Evolutionary conservation across 805 yeast genomes (phyloP).

Genomic region (Yarrowia yakushimensis): DNA sequence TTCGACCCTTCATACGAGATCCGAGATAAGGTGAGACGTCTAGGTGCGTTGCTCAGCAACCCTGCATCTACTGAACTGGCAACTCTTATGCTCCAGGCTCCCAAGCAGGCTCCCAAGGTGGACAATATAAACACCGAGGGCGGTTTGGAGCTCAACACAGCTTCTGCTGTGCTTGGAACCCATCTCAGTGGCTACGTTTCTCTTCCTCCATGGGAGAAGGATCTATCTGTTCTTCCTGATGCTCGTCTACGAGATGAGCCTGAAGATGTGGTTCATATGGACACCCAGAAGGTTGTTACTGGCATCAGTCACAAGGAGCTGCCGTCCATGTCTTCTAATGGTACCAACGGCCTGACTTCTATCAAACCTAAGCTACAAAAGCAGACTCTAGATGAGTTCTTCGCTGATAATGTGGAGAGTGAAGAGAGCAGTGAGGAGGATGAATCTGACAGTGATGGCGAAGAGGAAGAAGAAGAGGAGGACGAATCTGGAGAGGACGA

Average conservation of each 20-base stretch:
- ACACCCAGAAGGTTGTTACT: constrained; percentile 28
- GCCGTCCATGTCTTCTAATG: constrained; percentile 28
- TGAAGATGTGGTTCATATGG: constrained; percentile 39
- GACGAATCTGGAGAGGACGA: constrained; percentile 37
- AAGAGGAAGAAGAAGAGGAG: constrained; percentile 33
- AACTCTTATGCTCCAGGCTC: constrained; percentile 66
- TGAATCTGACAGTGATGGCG: constrained; percentile 32
- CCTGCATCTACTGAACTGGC: constrained; percentile 58
- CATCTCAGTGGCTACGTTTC: constrained; percentile 36
- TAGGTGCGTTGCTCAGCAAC: constrained; percentile 57
- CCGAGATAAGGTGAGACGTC: constrained; percentile 78
- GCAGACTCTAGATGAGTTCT: constrained; percentile 85
- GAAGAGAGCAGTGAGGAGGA: constrained; percentile 31
- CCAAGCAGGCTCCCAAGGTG: constrained; percentile 58
- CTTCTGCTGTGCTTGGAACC: constrained; percentile 36
- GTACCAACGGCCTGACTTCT: constrained; percentile 29
- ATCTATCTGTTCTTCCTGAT: constrained; percentile 31
- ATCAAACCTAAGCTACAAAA: constrained; percentile 47
- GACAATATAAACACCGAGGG: neutral
- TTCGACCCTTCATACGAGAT: constrained; percentile 74
- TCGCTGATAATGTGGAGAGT: constrained; percentile 45
- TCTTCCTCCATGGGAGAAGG: constrained; percentile 48
- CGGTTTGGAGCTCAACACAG: constrained; percentile 36
- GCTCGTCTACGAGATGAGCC: constrained; percentile 40
- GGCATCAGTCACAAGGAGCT: constrained; percentile 24